phyloP scores from a whole-genome alignment of 176 grass and related monocot species.

The Hyparrhenia diplandra region DNA sequence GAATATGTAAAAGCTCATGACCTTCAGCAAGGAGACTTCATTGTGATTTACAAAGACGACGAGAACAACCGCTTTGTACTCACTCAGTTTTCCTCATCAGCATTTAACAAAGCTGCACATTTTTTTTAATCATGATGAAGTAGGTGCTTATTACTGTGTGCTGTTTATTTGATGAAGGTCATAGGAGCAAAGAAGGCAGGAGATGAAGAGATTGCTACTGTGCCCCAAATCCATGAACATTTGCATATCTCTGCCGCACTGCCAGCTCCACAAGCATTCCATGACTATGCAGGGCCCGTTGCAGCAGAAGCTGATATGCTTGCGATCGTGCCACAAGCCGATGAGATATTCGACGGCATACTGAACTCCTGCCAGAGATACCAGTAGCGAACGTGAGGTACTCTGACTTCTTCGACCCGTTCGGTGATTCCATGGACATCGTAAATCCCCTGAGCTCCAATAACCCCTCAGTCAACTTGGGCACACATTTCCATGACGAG shows the following conservation, averaged over 20 bases:
- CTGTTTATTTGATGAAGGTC: slow-evolving; percentile 44
- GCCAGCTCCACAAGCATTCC: slow-evolving; percentile 25
- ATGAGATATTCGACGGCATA: slow-evolving; percentile 70
- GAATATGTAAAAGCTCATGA: slow-evolving; percentile 70
- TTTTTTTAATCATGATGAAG: not conserved
- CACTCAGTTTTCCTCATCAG: not conserved
- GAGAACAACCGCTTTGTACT: slow-evolving; percentile 70
- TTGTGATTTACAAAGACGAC: slow-evolving; percentile 95
- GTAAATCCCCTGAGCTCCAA: slow-evolving; percentile 27
- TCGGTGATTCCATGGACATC: slow-evolving; percentile 53
- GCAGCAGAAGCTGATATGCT: slow-evolving; percentile 37
- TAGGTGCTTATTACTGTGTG: not conserved
- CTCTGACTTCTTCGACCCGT: slow-evolving; percentile 75
- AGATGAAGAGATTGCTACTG: slow-evolving; percentile 16
- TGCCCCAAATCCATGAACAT: slow-evolving; percentile 35
- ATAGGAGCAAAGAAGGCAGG: slow-evolving; percentile 76
- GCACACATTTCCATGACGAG: slow-evolving; percentile 44
- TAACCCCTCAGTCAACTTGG: slow-evolving; percentile 29
- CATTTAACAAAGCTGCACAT: not conserved
- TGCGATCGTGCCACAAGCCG: slow-evolving; percentile 35
- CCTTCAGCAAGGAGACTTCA: slow-evolving; percentile 76
- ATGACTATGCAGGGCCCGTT: slow-evolving; percentile 22
- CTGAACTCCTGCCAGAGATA: slow-evolving; percentile 89
- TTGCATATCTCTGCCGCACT: slow-evolving; percentile 6
- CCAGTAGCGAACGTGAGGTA: slow-evolving; percentile 60